Evolutionary conservation across 805 yeast species (phyloP).

Genomic region (Suhomyces sp.): DNA sequence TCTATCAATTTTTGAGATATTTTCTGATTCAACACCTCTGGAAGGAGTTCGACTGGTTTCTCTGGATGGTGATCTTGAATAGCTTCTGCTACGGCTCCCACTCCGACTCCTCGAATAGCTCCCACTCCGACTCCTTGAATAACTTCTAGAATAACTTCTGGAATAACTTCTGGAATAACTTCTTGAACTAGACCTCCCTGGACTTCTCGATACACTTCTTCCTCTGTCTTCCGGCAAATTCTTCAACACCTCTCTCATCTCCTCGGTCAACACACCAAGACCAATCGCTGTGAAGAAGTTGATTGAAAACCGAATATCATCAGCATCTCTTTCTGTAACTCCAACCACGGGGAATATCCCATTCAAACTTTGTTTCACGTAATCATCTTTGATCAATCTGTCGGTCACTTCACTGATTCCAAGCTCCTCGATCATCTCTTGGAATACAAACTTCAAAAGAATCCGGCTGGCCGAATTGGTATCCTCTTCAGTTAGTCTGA

Average conservation of each 20-base stretch:
- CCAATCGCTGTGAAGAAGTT: slow-evolving; percentile 94
- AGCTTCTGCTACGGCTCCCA: slow-evolving; percentile 2
- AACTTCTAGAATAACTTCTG: slow-evolving; percentile 14
- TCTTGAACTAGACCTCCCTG: slow-evolving; percentile 13
- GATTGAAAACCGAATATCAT: slow-evolving; percentile 70
- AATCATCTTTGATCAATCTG: slow-evolving; percentile 50
- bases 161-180: slow-evolving; percentile 15
- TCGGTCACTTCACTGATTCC: slow-evolving; percentile 55
- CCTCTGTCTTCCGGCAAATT: slow-evolving; percentile 25
- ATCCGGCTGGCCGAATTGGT: slow-evolving; percentile 83
- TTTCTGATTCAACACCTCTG: too few species aligned
- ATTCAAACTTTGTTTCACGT: slow-evolving; percentile 44
- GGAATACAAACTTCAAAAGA: slow-evolving; percentile 75
- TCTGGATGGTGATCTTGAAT: slow-evolving; percentile 11
- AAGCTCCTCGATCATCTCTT: slow-evolving; percentile 73
- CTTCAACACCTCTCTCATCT: slow-evolving; percentile 61
- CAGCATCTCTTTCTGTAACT: slow-evolving; percentile 36
- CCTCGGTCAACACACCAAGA: slow-evolving; percentile 77
- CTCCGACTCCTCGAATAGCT: slow-evolving; percentile 14
- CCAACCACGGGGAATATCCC: slow-evolving; percentile 64
- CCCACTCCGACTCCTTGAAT: slow-evolving; percentile 14
- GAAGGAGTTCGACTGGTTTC: too few species aligned
- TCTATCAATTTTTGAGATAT: too few species aligned
- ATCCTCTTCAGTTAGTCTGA: slow-evolving; percentile 64
- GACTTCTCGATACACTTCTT: slow-evolving; percentile 18